phyloP scores from a whole-genome alignment of 2,329 filamentous ascomycete genomes.

The Fusarium azukiicola region DNA sequence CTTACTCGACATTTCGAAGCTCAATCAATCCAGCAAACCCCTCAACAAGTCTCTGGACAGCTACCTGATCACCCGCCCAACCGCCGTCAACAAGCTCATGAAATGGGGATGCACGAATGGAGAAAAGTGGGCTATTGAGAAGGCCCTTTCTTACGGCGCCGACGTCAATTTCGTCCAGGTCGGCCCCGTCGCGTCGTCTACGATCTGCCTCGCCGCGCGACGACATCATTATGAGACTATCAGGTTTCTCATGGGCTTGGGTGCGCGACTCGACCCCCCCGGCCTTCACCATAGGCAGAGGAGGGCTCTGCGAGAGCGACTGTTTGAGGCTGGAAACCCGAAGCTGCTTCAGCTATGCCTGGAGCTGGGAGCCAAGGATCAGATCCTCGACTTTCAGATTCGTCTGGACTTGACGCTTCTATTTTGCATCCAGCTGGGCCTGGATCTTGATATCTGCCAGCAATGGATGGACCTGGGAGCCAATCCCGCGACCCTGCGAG shows the following conservation, averaged over 20 bases:
- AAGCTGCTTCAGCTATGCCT: neutral
- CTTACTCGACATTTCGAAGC: neutral
- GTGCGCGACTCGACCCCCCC: neutral
- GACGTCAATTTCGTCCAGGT: neutral
- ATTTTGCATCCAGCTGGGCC: neutral
- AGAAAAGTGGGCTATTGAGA: neutral
- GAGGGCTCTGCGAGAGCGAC: neutral
- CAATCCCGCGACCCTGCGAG: neutral
- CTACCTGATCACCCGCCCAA: neutral
- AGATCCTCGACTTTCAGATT: neutral
- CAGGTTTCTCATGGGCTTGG: neutral
- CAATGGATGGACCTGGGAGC: neutral
- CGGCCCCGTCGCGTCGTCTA: neutral
- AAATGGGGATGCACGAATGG: conserved; percentile 1
- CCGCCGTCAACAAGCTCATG: neutral
- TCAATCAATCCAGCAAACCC: conserved; percentile 1
- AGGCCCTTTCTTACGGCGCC: neutral
- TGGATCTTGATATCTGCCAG: neutral
- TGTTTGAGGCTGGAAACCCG: neutral
- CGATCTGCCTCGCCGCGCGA: neutral
- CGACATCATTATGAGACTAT: neutral
- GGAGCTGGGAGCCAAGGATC: neutral
- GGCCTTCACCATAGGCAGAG: neutral
- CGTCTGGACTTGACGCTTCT: neutral
- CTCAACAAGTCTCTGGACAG: neutral